Evolutionary conservation across 2,329 filamentous ascomycete species (phyloP), one percentile per base, ranked within the genome.

Genomic region (Amesomyces nigricolor): DNA sequence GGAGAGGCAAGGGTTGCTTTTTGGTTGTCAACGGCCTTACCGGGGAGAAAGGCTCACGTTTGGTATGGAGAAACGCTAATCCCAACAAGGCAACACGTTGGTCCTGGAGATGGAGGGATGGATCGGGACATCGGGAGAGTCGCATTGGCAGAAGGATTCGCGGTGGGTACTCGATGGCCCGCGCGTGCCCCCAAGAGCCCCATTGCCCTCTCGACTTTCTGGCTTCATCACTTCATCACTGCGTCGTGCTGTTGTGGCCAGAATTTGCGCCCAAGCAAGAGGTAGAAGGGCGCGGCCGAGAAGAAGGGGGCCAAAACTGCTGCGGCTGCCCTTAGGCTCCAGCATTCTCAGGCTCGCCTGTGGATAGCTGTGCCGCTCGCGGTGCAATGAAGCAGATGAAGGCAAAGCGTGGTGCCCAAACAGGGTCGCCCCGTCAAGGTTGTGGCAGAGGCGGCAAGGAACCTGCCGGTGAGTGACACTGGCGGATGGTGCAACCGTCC

Each of bases 331-430:
- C 53, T 52, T 60, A 64, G 63, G 63, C 63, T 62, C 49, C 63
- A 64, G 58, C 61, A 60, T 63, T 64, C 52, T 61, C 54, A 47
- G 16, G 30, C 53, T 58, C 47, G 48, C 51, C 39, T 56, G 54
- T 58, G 58, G 52, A 47, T 32, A 59, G 55, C 61, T 64, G 63
- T 58, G 61, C 63, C 61, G 60, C 60, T 51, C 56, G 45, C 43
- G 42, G 48, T 39, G 57, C 49, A 58, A 22, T 38, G 51, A 59
- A 52, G 40, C 54, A 50, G 45, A 38, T 47, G 50, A 55, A 53
- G 11, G 48, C 14, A 29, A 44, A 48, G 56, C 57, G 59, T 57
- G 61, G 51, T 59, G 44, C 46, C 44, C 50, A 55, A 57, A 53
- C 60, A 58, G 44, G n/a, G 49, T 26, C 43, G 42, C 45, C 44